Base-by-base conservation (phyloP, 495 filamentous ascomycete genomes). In the Melanomma pulvis-pyrius region DNA sequence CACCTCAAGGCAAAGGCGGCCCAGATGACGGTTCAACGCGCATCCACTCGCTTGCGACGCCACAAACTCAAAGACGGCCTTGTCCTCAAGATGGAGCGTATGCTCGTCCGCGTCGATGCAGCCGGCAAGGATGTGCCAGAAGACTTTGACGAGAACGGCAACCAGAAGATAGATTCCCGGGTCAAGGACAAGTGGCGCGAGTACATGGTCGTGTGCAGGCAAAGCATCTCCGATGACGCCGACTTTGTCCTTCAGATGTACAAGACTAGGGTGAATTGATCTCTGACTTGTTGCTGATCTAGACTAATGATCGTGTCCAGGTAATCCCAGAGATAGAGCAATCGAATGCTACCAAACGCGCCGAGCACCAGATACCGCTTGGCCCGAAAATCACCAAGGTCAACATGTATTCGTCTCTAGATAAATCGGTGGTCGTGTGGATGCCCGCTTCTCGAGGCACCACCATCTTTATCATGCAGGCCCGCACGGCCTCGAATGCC, bases 351-450 rank as follows among this genome's bases (percentile, higher is more conserved):
- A 83, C 79, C 44, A 82, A 82, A 34, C 73, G 80, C 4, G 82
- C 85, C 15, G 79, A 82, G 55, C 80, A 85, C 61, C 81, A 90
- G 64, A 80, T 91, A 21, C 75, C 75, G 0, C 73, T 92, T 21
- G 80, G 81, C 55, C 81, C 75, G 28, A 85, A 80, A 63, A 74
- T 70, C 7, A 84, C 84, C 1, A 80, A 74, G n/a, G 83, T 88
- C 41, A 90, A 91, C 63, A 74, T 92, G 1, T 92, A 85, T 65
- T 91, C 89, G 12, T 79, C 86, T 13, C 75, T 92, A 21, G 89
- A 92, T 70, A 91, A 91, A 73, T 88, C 87, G 3, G 76, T 91
- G 15, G 88, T 88, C 19, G 76, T 91, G 8, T 92, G 88, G 88
- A 72, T 81, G 29, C 82, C 84, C 21, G 77, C 74, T 65, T 84